Evolutionary conservation across 331 rosid species (phyloP), one percentile per base, ranked within the genome.

Genomic region (Acacia concinna): DNA sequence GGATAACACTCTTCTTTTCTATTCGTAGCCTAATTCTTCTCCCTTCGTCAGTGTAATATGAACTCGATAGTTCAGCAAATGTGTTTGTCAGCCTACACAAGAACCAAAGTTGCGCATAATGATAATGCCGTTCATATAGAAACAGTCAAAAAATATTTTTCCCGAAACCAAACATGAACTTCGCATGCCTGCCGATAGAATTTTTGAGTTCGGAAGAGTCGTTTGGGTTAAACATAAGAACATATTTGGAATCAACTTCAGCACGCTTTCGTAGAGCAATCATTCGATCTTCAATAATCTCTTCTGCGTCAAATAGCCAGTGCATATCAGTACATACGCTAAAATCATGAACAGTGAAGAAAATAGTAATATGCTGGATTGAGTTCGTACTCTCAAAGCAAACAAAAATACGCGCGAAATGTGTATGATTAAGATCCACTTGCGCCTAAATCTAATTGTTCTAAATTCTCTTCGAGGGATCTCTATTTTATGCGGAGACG

Each of bases 241-340:
- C 79, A 69, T 86, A 85, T 77, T 93, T 96, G 18, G 97, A 80
- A 79, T 96, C 99, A 32, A 96, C 83, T 74, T 96, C 99, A 6
- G 98, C 94, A 44, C 98, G 91, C 89, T 96, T 96, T 69, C 98
- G 81, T 25, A 96, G 82, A 34, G 99, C 97, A 20, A 93, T 79
- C 93, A 96, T 90, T 77, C 91, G 88, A 83, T 96, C 98, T 84
- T 96, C 98, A 23, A 80, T 88, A 30, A 96, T 82, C 66, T 90
- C 97, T 57, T 89, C 99, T 83, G 82, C 90, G 86, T 28, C 76
- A 69, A 75, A 75, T 57, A 70, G 57, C 70, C 43, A 38, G 21
- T 27, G 34, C 76, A 83, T 25, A 52, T 71, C 32, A 71, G 67
- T 21, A 69, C 63, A 9, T 20, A 75, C 41, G 64, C 63, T 57